These are phyloP conservation scores for Yamadazyma kitorensis DNA, from an alignment of 805 yeast genomes.

Conservation along the genomic window DNA sequence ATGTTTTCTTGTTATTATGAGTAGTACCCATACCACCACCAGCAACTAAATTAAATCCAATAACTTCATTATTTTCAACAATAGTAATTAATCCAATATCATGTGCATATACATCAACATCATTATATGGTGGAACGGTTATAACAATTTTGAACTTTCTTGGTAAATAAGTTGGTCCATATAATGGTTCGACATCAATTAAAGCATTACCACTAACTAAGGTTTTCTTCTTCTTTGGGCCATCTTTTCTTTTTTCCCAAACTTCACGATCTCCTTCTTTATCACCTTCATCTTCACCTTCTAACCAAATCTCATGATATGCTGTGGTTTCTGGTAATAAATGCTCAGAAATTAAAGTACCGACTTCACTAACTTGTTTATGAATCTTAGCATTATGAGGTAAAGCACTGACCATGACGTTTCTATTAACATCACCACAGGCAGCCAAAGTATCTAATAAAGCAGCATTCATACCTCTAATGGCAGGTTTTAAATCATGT, in stretches of 20 bases:
- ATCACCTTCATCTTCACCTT: slow-evolving; percentile 76
- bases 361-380: slow-evolving; percentile 62
- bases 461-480: slow-evolving; percentile 87
- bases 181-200: slow-evolving; percentile 81
- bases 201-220: slow-evolving; percentile 84
- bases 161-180: slow-evolving; percentile 84
- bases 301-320: slow-evolving; percentile 95
- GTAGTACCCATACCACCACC: slow-evolving; percentile 99
- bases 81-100: slow-evolving; percentile 93
- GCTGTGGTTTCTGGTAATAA: slow-evolving; percentile 91
- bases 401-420: slow-evolving; percentile 88
- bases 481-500: slow-evolving; percentile 82
- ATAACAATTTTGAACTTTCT: slow-evolving; percentile 94
- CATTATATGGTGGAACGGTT: slow-evolving; percentile 94
- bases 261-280: slow-evolving; percentile 59
- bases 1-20: slow-evolving; percentile 93
- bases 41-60: slow-evolving; percentile 84
- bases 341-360: slow-evolving; percentile 70
- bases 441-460: slow-evolving; percentile 95
- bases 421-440: slow-evolving; percentile 97
- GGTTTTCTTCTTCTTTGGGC: slow-evolving; percentile 78
- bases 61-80: slow-evolving; percentile 60
- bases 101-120: slow-evolving; percentile 94
- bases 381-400: slow-evolving; percentile 85
- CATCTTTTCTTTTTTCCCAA: slow-evolving; percentile 65